These are phyloP conservation scores for Kwoniella sp. DNA, from an alignment of 768 basidiomycete species.

Conservation along the genomic window DNA sequence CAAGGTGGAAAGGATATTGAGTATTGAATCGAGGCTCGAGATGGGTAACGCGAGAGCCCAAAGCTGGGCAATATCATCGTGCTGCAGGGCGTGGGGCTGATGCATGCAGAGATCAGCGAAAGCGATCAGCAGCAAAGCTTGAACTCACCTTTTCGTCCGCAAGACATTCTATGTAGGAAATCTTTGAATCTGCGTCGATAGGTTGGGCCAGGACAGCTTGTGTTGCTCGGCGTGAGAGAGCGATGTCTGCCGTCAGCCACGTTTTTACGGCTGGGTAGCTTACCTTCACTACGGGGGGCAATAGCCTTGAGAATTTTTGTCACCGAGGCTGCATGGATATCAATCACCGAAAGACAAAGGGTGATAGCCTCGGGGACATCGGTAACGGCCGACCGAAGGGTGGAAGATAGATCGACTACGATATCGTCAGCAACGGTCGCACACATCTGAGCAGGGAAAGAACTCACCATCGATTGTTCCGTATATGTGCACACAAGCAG, in stretches of 20 bases:
- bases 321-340: not conserved
- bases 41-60: not conserved
- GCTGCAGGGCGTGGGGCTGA: not conserved
- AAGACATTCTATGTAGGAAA: constrained; percentile 3
- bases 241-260: not conserved
- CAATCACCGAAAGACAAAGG: not conserved
- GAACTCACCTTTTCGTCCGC: constrained; percentile 19
- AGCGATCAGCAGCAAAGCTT: no score
- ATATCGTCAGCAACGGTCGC: not conserved
- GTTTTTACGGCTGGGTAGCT: not conserved
- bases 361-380: constrained; percentile 2
- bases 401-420: not conserved
- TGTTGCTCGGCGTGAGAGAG: not conserved
- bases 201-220: not conserved
- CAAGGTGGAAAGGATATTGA: constrained; percentile 64
- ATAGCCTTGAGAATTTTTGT: not conserved
- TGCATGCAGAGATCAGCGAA: no score
- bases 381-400: not conserved
- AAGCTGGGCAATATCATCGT: constrained; percentile 1
- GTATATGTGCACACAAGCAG: not conserved
- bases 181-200: not conserved
- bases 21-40: not conserved
- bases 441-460: not conserved
- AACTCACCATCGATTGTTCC: not conserved
- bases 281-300: not conserved